Conservation (phyloP, 257 asterid species). For the Solanum gandarillasii region DNA sequence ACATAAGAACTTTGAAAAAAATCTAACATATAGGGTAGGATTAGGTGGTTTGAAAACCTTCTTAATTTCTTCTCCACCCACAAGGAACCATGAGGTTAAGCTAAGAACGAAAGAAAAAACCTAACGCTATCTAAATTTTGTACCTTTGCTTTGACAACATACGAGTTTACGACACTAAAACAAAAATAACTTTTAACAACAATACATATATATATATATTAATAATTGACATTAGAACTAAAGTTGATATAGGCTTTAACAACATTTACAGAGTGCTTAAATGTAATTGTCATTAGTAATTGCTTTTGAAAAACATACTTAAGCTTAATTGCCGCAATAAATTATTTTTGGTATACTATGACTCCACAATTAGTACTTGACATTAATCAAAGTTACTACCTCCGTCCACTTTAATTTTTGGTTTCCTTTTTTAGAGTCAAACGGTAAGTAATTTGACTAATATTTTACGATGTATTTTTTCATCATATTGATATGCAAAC, state of each 20-base stretch:
- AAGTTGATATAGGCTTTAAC: neutral
- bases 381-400: neutral
- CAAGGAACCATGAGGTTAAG: neutral
- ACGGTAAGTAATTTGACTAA: too few relatives aligned
- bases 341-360: neutral
- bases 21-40: conserved; percentile 5
- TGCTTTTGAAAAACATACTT: too few relatives aligned
- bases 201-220: too few relatives aligned
- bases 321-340: neutral
- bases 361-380: neutral
- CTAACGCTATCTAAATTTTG: neutral
- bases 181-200: too few relatives aligned
- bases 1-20: conserved; percentile 17
- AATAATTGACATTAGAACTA: too few relatives aligned
- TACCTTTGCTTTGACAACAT: conserved; percentile 8
- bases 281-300: too few relatives aligned
- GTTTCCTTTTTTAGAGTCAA: too few relatives aligned
- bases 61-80: neutral
- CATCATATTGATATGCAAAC: too few relatives aligned
- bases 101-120: neutral
- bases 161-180: neutral
- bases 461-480: too few relatives aligned
- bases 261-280: too few relatives aligned
- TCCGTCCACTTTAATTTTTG: too few relatives aligned
- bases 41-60: conserved; percentile 4